phyloP scores from a whole-genome alignment of 768 basidiomycete genomes.

The Rhodosporidiobolus sp. region DNA sequence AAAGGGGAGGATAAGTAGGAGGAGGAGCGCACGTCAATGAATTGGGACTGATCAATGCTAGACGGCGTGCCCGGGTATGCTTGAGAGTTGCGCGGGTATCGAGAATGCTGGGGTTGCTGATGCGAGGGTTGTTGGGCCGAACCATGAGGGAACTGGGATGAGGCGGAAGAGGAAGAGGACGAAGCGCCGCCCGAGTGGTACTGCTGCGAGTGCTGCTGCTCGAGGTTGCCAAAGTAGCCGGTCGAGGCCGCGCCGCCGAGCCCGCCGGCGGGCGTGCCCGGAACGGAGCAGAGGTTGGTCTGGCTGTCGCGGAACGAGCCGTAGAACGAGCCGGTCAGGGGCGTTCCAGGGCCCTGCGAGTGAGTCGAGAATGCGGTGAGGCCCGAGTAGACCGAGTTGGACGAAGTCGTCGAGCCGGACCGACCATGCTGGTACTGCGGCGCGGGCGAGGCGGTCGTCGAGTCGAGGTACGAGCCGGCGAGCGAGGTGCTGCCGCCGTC shows the following conservation, averaged over 20 bases:
- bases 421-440: conserved; percentile 22
- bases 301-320: conserved; percentile 37
- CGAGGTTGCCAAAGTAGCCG: conserved; percentile 6
- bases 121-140: not conserved
- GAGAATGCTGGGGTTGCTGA: not conserved
- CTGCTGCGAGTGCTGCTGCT: conserved; percentile 1
- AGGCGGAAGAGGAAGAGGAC: not conserved
- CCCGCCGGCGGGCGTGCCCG: conserved; percentile 31
- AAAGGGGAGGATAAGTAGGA: conserved; percentile 10
- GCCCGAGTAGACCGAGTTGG: conserved; percentile 33
- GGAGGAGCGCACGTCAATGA: not conserved
- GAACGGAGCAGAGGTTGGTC: conserved; percentile 24
- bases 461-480: not conserved
- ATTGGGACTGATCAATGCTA: too few species aligned
- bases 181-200: conserved; percentile 10
- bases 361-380: conserved; percentile 35
- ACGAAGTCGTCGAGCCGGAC: conserved; percentile 41
- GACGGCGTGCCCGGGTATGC: too few species aligned
- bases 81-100: too few species aligned
- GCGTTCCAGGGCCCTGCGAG: conserved; percentile 25
- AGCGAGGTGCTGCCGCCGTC: conserved; percentile 8
- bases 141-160: conserved; percentile 19
- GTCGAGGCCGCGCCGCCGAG: not conserved
- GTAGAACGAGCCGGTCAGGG: conserved; percentile 33
- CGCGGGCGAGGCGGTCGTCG: conserved; percentile 21